phyloP scores from a whole-genome alignment of 2,329 filamentous ascomycete species.

The Cadophora malorum region DNA sequence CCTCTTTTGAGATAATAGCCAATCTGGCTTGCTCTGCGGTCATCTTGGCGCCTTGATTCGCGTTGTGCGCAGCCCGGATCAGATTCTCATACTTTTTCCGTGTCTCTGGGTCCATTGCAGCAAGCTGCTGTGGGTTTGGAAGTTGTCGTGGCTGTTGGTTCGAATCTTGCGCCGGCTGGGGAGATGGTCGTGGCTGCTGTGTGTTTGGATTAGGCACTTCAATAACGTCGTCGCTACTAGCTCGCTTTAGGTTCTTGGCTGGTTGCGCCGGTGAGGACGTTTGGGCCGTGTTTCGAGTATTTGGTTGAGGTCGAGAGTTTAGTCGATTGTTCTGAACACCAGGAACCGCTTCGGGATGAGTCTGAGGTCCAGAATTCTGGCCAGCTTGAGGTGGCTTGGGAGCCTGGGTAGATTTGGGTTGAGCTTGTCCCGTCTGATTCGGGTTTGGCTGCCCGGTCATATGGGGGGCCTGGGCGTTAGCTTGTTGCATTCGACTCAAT shows the following conservation, averaged over 20 bases:
- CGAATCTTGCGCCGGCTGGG: constrained; percentile 45
- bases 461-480: constrained; percentile 24
- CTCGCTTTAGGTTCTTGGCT: constrained; percentile 51
- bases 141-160: constrained; percentile 44
- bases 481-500: constrained; percentile 30
- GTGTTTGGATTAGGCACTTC: constrained; percentile 50
- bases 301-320: constrained; percentile 32
- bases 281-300: constrained; percentile 33
- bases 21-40: constrained; percentile 31
- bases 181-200: constrained; percentile 34
- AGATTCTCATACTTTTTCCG: constrained; percentile 42
- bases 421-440: constrained; percentile 22
- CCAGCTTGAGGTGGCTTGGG: constrained; percentile 31
- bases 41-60: constrained; percentile 21
- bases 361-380: constrained; percentile 17
- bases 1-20: constrained; percentile 32
- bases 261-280: constrained; percentile 44
- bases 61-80: constrained; percentile 26
- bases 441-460: constrained; percentile 22
- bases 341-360: constrained; percentile 25
- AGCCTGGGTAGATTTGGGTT: constrained; percentile 25
- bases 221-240: constrained; percentile 52
- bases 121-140: constrained; percentile 40
- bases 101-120: constrained; percentile 40
- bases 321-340: constrained; percentile 29